phyloP scores from a whole-genome alignment of 2,329 filamentous ascomycete genomes.

The Dryadomyces sulphureus region DNA sequence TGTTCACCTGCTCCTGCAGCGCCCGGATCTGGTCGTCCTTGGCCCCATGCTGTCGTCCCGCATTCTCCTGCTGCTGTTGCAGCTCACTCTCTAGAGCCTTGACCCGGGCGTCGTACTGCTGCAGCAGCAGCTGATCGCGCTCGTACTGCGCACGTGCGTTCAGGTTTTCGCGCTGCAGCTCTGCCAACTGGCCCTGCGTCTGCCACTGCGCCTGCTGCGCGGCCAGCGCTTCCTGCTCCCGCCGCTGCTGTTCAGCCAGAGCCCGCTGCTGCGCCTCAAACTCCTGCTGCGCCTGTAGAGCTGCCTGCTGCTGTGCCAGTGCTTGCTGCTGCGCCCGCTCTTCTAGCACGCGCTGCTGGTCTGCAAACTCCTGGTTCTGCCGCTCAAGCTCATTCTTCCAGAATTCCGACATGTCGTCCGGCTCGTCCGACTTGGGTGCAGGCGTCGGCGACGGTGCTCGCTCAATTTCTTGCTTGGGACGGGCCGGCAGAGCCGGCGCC shows the following conservation, averaged over 20 bases:
- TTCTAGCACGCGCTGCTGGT: slow-evolving; percentile 78
- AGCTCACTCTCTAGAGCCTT: slow-evolving; percentile 87
- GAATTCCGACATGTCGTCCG: slow-evolving; percentile 92
- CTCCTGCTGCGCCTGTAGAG: slow-evolving; percentile 77
- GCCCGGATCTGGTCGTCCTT: slow-evolving; percentile 90
- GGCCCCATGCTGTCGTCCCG: slow-evolving; percentile 70
- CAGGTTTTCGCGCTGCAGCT: slow-evolving; percentile 88
- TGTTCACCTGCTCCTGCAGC: slow-evolving; percentile 93
- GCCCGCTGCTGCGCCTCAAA: slow-evolving; percentile 90
- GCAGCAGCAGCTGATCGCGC: slow-evolving; percentile 89
- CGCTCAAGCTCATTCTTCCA: slow-evolving; percentile 89
- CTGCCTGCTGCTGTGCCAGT: slow-evolving; percentile 65
- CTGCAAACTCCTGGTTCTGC: slow-evolving; percentile 89
- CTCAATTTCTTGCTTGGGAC: slow-evolving; percentile 63
- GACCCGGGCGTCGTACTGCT: slow-evolving; percentile 90
- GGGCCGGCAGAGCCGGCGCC: slow-evolving; percentile 65
- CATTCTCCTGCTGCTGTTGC: slow-evolving; percentile 64
- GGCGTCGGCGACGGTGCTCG: slow-evolving; percentile 54
- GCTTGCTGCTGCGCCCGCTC: slow-evolving; percentile 75
- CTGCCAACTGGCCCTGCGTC: slow-evolving; percentile 87
- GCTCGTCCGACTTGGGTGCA: slow-evolving; percentile 57
- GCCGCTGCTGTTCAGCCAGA: slow-evolving; percentile 75
- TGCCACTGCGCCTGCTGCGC: slow-evolving; percentile 84
- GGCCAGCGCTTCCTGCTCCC: slow-evolving; percentile 81
- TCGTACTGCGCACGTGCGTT: slow-evolving; percentile 92